Evolutionary conservation across 148 eudicot genomes (phyloP).

Genomic region (Agrostemma githago): DNA sequence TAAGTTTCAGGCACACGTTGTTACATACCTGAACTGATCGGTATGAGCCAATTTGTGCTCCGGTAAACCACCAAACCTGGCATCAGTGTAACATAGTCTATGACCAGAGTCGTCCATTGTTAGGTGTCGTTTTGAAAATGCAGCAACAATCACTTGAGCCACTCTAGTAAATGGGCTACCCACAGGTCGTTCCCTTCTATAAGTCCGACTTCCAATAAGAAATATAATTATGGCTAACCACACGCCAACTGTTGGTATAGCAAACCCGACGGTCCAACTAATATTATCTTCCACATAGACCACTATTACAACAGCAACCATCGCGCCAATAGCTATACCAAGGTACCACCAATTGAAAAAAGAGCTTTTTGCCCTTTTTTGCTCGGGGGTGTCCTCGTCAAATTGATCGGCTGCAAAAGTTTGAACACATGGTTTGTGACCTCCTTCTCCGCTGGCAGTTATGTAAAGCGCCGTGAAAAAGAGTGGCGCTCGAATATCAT

Average conservation of each 20-base stretch:
- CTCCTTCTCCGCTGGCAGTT: slow-evolving; percentile 56
- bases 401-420: slow-evolving; percentile 75
- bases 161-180: slow-evolving; percentile 67
- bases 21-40: slow-evolving; percentile 48
- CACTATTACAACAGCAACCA: slow-evolving; percentile 37
- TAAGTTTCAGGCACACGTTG: too few relatives aligned
- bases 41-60: slow-evolving; percentile 35
- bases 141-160: slow-evolving; percentile 63
- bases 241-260: slow-evolving; percentile 38
- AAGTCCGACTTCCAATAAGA: slow-evolving; percentile 33
- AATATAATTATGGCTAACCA: slow-evolving; percentile 44
- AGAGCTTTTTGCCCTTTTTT: slow-evolving; percentile 49
- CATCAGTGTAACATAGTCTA: slow-evolving; percentile 27
- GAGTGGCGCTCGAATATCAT: slow-evolving; percentile 15
- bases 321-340: slow-evolving; percentile 52
- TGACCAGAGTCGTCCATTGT: background rate
- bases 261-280: slow-evolving; percentile 53
- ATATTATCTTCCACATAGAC: slow-evolving; percentile 49
- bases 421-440: slow-evolving; percentile 68
- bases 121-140: slow-evolving; percentile 40
- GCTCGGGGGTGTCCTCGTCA: slow-evolving; percentile 42
- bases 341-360: slow-evolving; percentile 84
- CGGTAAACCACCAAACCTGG: background rate
- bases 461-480: slow-evolving; percentile 54
- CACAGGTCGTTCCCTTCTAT: slow-evolving; percentile 43